Conservation (phyloP, 2,329 filamentous ascomycete genomes). For the Acrodontium crateriforme region DNA sequence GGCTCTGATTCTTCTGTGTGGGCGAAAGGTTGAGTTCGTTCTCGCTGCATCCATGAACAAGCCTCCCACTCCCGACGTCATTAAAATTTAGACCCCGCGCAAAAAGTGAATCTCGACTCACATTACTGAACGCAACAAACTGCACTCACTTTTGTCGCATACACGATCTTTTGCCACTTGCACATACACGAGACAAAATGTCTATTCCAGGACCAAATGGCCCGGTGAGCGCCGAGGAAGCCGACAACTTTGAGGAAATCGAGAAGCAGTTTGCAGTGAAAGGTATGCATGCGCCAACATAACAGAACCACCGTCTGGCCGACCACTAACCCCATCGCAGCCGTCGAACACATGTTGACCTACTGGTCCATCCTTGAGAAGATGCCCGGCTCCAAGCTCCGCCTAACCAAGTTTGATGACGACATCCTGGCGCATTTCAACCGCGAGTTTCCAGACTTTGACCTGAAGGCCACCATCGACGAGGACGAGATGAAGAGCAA, state of each 20-base stretch:
- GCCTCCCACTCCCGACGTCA: too few species aligned
- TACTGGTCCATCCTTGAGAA: slow-evolving; percentile 95
- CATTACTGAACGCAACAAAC: too few species aligned
- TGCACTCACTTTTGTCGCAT: too few species aligned
- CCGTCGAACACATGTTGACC: slow-evolving; percentile 88
- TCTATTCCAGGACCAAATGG: slow-evolving; percentile 12
- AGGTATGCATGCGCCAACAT: slow-evolving; percentile 41
- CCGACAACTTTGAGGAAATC: slow-evolving; percentile 56
- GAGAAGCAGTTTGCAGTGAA: slow-evolving; percentile 99
- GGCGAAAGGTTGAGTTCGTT: too few species aligned
- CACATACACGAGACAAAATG: too few species aligned
- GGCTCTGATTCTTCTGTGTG: too few species aligned
- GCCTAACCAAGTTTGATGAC: slow-evolving; percentile 87
- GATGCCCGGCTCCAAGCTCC: slow-evolving; percentile 73
- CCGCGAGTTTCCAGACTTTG: slow-evolving; percentile 82
- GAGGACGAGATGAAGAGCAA: slow-evolving; percentile 99
- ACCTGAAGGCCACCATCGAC: slow-evolving; percentile 64
- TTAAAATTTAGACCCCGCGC: too few species aligned
- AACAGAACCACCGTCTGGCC: not conserved
- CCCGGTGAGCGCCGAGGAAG: slow-evolving; percentile 38
- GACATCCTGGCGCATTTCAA: slow-evolving; percentile 86
- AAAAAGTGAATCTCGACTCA: too few species aligned
- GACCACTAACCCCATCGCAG: slow-evolving; percentile 25
- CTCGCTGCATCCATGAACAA: too few species aligned
- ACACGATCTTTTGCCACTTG: too few species aligned